A percentile compares a stretch with the other conserved stretches of the same genome.
Conservation (phyloP, 1,284 basidiomycete genomes). For the Naganishia sp. region DNA sequence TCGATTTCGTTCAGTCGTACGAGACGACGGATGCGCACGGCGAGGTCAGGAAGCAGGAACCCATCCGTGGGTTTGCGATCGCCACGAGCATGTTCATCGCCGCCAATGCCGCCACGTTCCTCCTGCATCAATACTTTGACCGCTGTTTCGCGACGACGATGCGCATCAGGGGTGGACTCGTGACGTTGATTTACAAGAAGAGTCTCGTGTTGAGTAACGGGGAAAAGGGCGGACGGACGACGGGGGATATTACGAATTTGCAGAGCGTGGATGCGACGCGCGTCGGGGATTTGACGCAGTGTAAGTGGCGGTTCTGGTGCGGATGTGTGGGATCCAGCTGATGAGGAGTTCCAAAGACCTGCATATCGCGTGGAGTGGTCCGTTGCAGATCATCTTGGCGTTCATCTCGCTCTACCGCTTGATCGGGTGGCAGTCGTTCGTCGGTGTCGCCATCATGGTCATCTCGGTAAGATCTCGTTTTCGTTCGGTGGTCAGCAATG, state of each 20-base stretch:
- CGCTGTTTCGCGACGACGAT: slow-evolving; percentile 64
- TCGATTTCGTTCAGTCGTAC: slow-evolving; percentile 79
- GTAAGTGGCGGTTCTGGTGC: background rate
- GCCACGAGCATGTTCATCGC: slow-evolving; percentile 76
- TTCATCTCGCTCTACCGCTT: slow-evolving; percentile 86
- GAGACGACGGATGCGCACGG: slow-evolving; percentile 50
- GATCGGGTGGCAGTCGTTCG: slow-evolving; percentile 87
- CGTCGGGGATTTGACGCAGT: slow-evolving; percentile 83
- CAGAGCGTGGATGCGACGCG: slow-evolving; percentile 81
- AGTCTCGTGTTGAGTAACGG: slow-evolving; percentile 80
- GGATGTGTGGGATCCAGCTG: slow-evolving; percentile 57
- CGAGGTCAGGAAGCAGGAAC: slow-evolving; percentile 33
- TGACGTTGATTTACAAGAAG: slow-evolving; percentile 83
- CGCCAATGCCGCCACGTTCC: slow-evolving; percentile 74
- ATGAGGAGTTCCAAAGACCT: slow-evolving; percentile 42
- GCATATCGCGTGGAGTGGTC: slow-evolving; percentile 57
- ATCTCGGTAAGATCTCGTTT: slow-evolving; percentile 55
- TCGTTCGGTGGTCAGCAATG: background rate
- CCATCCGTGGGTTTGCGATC: slow-evolving; percentile 69
- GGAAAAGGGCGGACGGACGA: slow-evolving; percentile 69
- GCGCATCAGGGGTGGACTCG: slow-evolving; percentile 84
- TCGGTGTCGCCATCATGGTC: slow-evolving; percentile 89
- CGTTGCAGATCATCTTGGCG: slow-evolving; percentile 56
- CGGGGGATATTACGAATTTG: slow-evolving; percentile 91
- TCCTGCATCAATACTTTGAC: slow-evolving; percentile 76